Evolutionary conservation across 1,284 basidiomycete species (phyloP).

Genomic region (Ustilago curta): DNA sequence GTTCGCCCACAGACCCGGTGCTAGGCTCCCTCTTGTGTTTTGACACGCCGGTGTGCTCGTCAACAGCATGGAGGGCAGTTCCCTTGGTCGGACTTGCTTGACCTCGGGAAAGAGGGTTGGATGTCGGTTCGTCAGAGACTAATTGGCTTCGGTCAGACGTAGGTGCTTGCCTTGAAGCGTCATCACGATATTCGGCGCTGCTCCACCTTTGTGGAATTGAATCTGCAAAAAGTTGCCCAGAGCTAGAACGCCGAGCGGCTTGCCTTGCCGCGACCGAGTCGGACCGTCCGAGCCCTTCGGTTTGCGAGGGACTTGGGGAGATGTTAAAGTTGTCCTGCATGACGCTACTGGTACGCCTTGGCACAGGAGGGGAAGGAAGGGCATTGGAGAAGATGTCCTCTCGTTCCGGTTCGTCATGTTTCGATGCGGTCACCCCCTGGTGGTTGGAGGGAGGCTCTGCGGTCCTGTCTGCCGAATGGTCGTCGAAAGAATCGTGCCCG

Average conservation of each 20-base stretch:
- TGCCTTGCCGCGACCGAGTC: slow-evolving; percentile 8
- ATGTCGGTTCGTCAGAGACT: neutral
- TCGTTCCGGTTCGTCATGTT: neutral
- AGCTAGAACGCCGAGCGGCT: slow-evolving; percentile 14
- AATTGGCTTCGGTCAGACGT: neutral
- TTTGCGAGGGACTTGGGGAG: slow-evolving; percentile 28
- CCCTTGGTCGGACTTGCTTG: slow-evolving; percentile 18
- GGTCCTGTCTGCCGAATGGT: slow-evolving; percentile 29
- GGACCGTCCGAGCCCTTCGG: slow-evolving; percentile 7
- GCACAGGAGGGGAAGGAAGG: slow-evolving; percentile 41
- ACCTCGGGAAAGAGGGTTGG: slow-evolving; percentile 1
- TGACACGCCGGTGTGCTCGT: slow-evolving; percentile 9
- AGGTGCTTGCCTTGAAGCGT: slow-evolving; percentile 7
- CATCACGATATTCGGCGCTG: slow-evolving; percentile 26
- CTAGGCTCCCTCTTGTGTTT: neutral
- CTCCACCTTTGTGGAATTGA: slow-evolving; percentile 29
- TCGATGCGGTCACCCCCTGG: neutral
- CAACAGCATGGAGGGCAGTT: slow-evolving; percentile 8
- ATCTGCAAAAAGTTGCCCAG: slow-evolving; percentile 13
- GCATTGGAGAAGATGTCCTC: slow-evolving; percentile 27
- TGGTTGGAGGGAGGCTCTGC: slow-evolving; percentile 4
- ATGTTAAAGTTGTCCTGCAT: slow-evolving; percentile 25
- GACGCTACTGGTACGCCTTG: slow-evolving; percentile 41
- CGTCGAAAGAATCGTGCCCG: slow-evolving; percentile 24
- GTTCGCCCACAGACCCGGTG: slow-evolving; percentile 21